A percentile compares a stretch with the other conserved stretches of the same genome.
Conservation (phyloP, 306 rosid species). For the Betula pendula region DNA sequence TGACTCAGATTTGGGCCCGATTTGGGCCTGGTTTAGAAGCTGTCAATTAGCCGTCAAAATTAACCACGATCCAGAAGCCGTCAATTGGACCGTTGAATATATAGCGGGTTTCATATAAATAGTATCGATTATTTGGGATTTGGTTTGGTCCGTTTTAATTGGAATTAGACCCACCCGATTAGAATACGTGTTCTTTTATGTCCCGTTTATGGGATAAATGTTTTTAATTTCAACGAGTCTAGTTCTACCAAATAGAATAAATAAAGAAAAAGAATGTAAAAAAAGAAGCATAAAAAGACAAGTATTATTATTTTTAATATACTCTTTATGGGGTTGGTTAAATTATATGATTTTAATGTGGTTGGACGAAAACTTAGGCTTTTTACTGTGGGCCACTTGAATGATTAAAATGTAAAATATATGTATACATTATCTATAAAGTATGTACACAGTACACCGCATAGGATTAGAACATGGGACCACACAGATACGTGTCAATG, state of each 20-base stretch:
- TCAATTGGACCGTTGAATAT: too few species aligned
- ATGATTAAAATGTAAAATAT: constrained; percentile 1
- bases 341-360: background rate
- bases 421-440: background rate
- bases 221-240: too few species aligned
- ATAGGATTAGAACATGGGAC: background rate
- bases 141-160: too few species aligned
- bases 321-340: background rate
- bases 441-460: background rate
- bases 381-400: constrained; percentile 25
- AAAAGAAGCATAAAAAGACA: background rate
- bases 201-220: too few species aligned
- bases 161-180: too few species aligned
- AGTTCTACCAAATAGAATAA: too few species aligned
- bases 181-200: too few species aligned
- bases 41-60: too few species aligned
- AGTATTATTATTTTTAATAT: background rate
- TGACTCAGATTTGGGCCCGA: background rate
- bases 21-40: background rate
- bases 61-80: background rate
- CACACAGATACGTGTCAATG: background rate
- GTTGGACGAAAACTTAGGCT: constrained; percentile 26
- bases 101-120: too few species aligned
- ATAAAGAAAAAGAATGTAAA: background rate
- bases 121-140: too few species aligned